phyloP scores from a whole-genome alignment of 176 grass and related monocot genomes.

The Saccharum spontaneum region DNA sequence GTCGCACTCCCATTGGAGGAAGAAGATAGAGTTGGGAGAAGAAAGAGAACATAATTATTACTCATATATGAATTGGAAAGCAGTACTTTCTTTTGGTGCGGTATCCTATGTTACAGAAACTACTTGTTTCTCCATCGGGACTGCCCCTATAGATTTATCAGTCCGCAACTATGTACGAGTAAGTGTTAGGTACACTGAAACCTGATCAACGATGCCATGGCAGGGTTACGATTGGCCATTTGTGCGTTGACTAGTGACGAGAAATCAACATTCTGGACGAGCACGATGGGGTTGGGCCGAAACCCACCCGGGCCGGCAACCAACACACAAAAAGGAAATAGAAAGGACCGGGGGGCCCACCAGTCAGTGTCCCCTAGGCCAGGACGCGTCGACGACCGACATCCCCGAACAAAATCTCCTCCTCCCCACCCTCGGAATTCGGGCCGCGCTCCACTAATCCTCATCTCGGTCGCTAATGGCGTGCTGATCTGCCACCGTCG shows the following conservation, averaged over 20 bases:
- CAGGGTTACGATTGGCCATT: background rate
- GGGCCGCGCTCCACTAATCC: conserved; percentile 22
- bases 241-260: background rate
- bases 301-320: background rate
- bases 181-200: conserved; percentile 1
- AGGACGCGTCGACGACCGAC: conserved; percentile 35
- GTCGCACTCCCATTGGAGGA: too few species aligned
- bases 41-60: too few species aligned
- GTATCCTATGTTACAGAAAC: too few species aligned
- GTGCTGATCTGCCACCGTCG: background rate
- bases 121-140: too few species aligned
- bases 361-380: background rate
- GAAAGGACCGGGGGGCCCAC: background rate
- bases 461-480: conserved; percentile 14
- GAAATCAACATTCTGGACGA: background rate
- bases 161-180: background rate
- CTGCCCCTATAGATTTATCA: too few species aligned
- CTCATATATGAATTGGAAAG: too few species aligned
- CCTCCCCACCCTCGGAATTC: background rate
- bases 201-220: background rate
- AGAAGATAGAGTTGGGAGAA: too few species aligned
- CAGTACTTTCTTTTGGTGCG: too few species aligned
- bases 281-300: conserved; percentile 27
- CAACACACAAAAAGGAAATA: background rate
- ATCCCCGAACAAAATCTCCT: conserved; percentile 28